Base-by-base conservation (phyloP, 345 rosid species). In the Pistacia vera region DNA sequence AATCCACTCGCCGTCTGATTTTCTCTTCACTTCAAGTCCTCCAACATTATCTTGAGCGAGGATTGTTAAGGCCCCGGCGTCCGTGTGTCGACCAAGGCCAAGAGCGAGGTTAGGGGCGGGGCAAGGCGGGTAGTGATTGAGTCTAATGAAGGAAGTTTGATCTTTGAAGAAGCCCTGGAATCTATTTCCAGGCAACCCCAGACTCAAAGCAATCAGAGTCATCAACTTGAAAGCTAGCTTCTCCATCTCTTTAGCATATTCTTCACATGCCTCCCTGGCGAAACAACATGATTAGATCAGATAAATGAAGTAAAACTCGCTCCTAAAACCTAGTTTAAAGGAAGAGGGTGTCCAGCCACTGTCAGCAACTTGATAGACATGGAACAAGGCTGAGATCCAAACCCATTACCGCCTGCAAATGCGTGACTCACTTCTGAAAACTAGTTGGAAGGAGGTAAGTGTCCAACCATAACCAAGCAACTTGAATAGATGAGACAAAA, bases 121-220 rank as follows among this genome's bases (percentile, higher is more conserved):
- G 70, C 86, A 80, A 3, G 83, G 83, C 1, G 86, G 86, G 77
- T 75, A 83, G 80, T 77, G 77, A 68, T 83, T 83, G 63, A 80
- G 67, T 13, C 83, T 41, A 8, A 70, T 11, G 55, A 73, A 44
- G 76, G 75, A 80, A 38, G 73, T 80, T 0, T 82, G 79, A 36
- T 79, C 82, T 22, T 79, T 8, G 75, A 76, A 81, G 72, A 64
- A 84, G 14, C 71, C 81, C 46, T 73, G 58, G 48, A 84, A 63
- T 61, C 77, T 74, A 7, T 75, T 49, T 10, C 51, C 68, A 8
- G 80, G 83, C 55, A 82, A 65, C 48, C 85, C 85, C 48, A 82
- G 46, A 79, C 88, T 82, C 57, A 51, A 61, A 6, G 83, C 80
- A 18, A 82, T 77, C 11, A 85, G 80, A 62, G 75, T 78, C 82